Evolutionary conservation across 495 filamentous ascomycete genomes (phyloP), one percentile per base, ranked within the genome.

Genomic region (Hypoxylon crocopeplum): DNA sequence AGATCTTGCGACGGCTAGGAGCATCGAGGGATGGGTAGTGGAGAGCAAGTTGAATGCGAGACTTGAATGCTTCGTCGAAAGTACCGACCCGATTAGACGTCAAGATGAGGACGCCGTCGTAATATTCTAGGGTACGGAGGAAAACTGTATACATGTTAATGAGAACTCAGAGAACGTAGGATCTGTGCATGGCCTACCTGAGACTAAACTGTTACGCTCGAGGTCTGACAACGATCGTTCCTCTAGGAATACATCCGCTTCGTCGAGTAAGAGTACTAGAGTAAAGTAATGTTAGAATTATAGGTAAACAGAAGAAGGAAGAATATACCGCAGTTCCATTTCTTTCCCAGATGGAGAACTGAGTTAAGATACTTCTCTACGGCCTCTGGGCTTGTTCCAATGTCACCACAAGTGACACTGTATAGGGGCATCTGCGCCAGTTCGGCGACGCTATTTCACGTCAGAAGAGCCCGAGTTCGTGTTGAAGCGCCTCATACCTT

Each of bases 211-310:
- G 45, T 86, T 85, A 0, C 81, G 69, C 0, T 73, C 17, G 0
- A 84, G 53, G 36, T 85, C 77, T 11, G 44, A 16, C 4, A 45
- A 38, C 0, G 34, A 59, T 8, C 84, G 65, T 29, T 74, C 38
- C 12, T 77, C 68, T 0, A 87, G 71, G 54, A 85, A 88, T 1
- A 85, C 72, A 46, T 85, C 83, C 0, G 77, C 81, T 64, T 86
- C 82, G 50, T 85, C 83, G 0, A 86, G 64, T 0, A 87, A 70
- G 2, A 85, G 63, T 1, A 85, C 24, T 27, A 27, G 4, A 27
- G 24, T 78, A 59, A 10, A 79, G 66, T 0, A 47, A 5, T 7
- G 32, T 34, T 34, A 3, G 5, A 34, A 2, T 5, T 11, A 27
- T 27, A 27, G 24, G 8, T 3, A 4, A 3, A 27, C 24, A 4